Base-by-base conservation (phyloP, 1,284 basidiomycete genomes). In the Ustilago sp. region DNA sequence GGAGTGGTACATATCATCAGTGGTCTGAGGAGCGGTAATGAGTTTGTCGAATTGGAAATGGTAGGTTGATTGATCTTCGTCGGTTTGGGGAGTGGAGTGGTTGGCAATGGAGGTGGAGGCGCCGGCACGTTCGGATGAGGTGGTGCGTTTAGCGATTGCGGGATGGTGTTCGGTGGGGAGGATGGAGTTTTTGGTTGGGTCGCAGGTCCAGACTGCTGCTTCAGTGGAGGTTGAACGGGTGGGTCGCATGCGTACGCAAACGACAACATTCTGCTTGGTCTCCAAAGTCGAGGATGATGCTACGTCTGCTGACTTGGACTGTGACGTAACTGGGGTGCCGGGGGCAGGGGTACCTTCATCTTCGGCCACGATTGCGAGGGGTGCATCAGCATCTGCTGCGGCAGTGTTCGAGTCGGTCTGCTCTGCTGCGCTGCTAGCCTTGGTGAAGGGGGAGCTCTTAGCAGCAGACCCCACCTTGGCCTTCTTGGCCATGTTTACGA, bases 1-100 rank as follows among this genome's bases (percentile, higher is more conserved):
- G 8, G 75, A 68, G n/a, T 85, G 79, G 75, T 89, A 90, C 64
- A 85, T 77, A 35, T 67, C 67, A 12, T 75, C 74, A 0, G 83
- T 82, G 19, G 65, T 59, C 43, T 78, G 75, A 4, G 61, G 39
- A 2, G 65, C 69, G 0, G 63, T 50, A 23, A 83, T 63, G 60
- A 86, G 72, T 19, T 77, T 76, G 70, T 86, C 84, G 63, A 83
- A 86, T 32, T 74, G 65, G 55, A 86, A 86, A 43, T 80, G 68
- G 62, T 86, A 86, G 15, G 83, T 80, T 2, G 72, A 69, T 41
- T 45, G n/a, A 53, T 39, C 15, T 13, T 75, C 74, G 12, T 73
- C 68, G 13, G 43, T 36, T n/a, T 65, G 68, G 55, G 77, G 68
- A 23, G 61, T 54, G 19, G 56, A 28, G 12, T 66, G 57, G 8